A percentile compares a stretch with the other conserved stretches of the same genome.
These are phyloP conservation scores for Amanita subjunquillea DNA, from an alignment of 768 basidiomycete species.

Conservation along the genomic window DNA sequence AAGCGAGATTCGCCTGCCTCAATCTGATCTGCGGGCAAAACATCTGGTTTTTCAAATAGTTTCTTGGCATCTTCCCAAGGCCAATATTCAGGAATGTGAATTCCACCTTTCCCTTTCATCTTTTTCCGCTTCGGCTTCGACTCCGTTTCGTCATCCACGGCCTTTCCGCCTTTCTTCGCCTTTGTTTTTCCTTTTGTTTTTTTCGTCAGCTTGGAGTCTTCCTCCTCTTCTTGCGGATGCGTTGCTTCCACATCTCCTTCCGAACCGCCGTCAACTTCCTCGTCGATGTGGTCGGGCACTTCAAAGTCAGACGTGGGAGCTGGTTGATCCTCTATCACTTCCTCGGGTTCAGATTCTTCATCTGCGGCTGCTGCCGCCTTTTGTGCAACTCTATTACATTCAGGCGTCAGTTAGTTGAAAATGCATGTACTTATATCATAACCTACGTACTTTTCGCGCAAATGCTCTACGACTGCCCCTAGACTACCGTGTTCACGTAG, in stretches of 20 bases:
- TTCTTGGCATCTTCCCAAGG: constrained; percentile 93
- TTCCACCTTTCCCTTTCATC: constrained; percentile 8
- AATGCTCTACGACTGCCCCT: constrained; percentile 61
- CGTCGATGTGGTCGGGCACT: constrained; percentile 18
- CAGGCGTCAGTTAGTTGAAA: not conserved
- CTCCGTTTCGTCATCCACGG: constrained; percentile 12
- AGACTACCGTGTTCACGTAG: constrained; percentile 74
- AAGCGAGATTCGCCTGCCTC: constrained; percentile 39
- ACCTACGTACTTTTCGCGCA: constrained; percentile 59
- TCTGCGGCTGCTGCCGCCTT: constrained; percentile 24
- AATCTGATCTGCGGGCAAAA: constrained; percentile 73
- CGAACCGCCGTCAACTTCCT: constrained; percentile 9
- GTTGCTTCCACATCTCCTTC: constrained; percentile 9
- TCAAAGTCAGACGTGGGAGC: constrained; percentile 38
- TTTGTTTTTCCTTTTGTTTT: not conserved
- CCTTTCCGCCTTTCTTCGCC: not conserved
- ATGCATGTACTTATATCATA: not conserved
- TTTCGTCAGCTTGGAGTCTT: not conserved
- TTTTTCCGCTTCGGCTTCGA: constrained; percentile 18
- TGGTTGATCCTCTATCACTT: constrained; percentile 22
- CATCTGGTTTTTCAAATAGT: constrained; percentile 85
- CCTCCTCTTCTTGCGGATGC: not conserved
- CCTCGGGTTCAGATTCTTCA: constrained; percentile 21
- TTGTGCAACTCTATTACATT: constrained; percentile 27
- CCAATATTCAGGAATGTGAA: constrained; percentile 89